phyloP scores from a whole-genome alignment of 2,329 filamentous ascomycete species.

The Trichoderma harzianum region DNA sequence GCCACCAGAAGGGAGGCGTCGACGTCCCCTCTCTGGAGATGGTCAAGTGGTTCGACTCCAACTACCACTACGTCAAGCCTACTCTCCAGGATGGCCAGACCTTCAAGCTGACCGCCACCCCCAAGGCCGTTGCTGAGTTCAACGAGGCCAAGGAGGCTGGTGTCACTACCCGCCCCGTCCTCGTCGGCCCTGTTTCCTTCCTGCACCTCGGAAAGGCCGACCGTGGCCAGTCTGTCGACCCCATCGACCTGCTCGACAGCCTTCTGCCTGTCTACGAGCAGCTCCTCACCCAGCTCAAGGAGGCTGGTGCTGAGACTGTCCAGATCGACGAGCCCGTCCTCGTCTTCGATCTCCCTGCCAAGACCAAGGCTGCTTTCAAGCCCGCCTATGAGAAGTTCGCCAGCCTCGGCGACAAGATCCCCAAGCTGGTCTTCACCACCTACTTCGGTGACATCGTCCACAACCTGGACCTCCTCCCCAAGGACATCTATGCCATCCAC shows the following conservation, averaged over 20 bases:
- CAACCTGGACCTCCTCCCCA: slow-evolving; percentile 88
- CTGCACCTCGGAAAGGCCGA: slow-evolving; percentile 97
- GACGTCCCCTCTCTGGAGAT: slow-evolving; percentile 96
- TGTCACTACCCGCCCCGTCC: slow-evolving; percentile 86
- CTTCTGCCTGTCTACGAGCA: slow-evolving; percentile 93
- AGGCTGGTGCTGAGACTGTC: slow-evolving; percentile 90
- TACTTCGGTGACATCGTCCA: slow-evolving; percentile 99
- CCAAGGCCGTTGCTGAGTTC: slow-evolving; percentile 94
- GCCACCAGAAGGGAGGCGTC: slow-evolving; percentile 90
- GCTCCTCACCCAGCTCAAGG: slow-evolving; percentile 89
- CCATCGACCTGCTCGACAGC: slow-evolving; percentile 90
- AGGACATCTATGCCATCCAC: slow-evolving; percentile 81
- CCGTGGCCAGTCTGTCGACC: slow-evolving; percentile 87
- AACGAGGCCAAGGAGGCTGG: slow-evolving; percentile 97
- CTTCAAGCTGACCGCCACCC: slow-evolving; percentile 82
- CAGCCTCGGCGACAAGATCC: slow-evolving; percentile 72
- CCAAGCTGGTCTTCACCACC: slow-evolving; percentile 86
- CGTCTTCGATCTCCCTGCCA: slow-evolving; percentile 86
- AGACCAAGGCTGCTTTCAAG: slow-evolving; percentile 97
- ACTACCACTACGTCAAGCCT: slow-evolving; percentile 99
- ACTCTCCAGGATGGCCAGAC: slow-evolving; percentile 95
- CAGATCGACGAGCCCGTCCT: slow-evolving; percentile 98
- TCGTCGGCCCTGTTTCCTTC: slow-evolving; percentile 96
- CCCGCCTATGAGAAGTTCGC: slow-evolving; percentile 89
- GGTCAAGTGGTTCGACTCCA: slow-evolving; percentile 99